phyloP scores from a whole-genome alignment of 768 basidiomycete species.

The Hypholoma fasciculare region DNA sequence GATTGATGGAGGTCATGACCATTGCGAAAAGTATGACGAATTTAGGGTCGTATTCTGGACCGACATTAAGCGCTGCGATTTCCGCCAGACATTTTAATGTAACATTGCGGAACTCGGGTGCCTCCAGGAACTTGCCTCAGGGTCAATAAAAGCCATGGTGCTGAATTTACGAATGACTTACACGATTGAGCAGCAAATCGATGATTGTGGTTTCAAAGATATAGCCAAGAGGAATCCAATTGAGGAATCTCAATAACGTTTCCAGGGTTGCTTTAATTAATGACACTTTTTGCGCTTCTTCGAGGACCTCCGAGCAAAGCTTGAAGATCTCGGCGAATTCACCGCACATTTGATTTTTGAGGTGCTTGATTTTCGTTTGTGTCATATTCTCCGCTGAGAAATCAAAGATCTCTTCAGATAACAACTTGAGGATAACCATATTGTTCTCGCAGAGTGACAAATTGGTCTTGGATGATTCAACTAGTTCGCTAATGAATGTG shows the following conservation, averaged over 20 bases:
- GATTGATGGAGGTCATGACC: slow-evolving; percentile 97
- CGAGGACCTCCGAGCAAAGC: slow-evolving; percentile 93
- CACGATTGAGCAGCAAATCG: slow-evolving; percentile 87
- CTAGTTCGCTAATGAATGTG: slow-evolving; percentile 94
- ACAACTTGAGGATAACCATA: slow-evolving; percentile 95
- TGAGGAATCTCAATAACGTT: slow-evolving; percentile 92
- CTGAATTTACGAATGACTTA: slow-evolving; percentile 40
- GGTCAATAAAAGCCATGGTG: neutral
- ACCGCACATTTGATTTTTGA: slow-evolving; percentile 98
- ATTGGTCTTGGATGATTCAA: slow-evolving; percentile 96
- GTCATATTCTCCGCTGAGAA: slow-evolving; percentile 99
- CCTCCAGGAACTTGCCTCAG: slow-evolving; percentile 81
- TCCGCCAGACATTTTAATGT: slow-evolving; percentile 96
- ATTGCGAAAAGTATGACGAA: slow-evolving; percentile 97
- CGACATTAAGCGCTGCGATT: slow-evolving; percentile 92
- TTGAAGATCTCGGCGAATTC: slow-evolving; percentile 98
- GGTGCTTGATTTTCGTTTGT: slow-evolving; percentile 93
- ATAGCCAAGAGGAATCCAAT: slow-evolving; percentile 99
- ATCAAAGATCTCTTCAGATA: slow-evolving; percentile 99
- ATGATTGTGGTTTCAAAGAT: slow-evolving; percentile 99
- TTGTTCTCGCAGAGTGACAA: slow-evolving; percentile 98
- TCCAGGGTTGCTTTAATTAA: slow-evolving; percentile 94
- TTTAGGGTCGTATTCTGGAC: slow-evolving; percentile 96
- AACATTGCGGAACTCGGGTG: slow-evolving; percentile 95
- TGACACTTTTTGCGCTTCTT: slow-evolving; percentile 95